Evolutionary conservation across 2,329 filamentous ascomycete genomes (phyloP).

Genomic region (Aspergillus awamori): DNA sequence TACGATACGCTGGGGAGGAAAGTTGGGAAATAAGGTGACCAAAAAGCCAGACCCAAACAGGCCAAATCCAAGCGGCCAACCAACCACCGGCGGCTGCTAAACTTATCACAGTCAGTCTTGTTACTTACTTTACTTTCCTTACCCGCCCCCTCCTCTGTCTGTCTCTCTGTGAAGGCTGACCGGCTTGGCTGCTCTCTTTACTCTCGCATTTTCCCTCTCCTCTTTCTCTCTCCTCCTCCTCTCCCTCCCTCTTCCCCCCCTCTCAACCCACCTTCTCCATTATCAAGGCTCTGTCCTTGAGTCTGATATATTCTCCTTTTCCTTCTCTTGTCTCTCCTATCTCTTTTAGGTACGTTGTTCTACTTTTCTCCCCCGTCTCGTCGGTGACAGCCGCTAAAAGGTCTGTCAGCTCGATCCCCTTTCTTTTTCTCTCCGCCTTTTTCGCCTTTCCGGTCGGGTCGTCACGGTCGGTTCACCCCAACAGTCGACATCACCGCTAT

Average conservation of each 20-base stretch:
- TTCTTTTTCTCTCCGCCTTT: constrained; percentile 27
- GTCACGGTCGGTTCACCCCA: constrained; percentile 21
- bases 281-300: constrained; percentile 27
- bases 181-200: neutral
- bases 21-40: neutral
- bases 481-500: constrained; percentile 29
- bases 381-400: constrained; percentile 15
- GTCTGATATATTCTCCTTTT: constrained; percentile 14
- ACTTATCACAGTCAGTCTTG: neutral
- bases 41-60: constrained; percentile 6
- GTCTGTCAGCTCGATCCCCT: constrained; percentile 23
- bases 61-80: neutral
- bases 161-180: constrained; percentile 15
- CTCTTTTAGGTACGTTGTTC: constrained; percentile 12
- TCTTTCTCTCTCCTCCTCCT: constrained; percentile 12
- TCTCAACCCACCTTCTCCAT: constrained; percentile 20
- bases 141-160: constrained; percentile 33
- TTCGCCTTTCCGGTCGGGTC: constrained; percentile 24
- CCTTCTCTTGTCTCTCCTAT: constrained; percentile 11
- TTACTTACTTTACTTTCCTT: constrained; percentile 16
- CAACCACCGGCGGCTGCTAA: constrained; percentile 3
- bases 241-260: constrained; percentile 20
- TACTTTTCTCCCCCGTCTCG: constrained; percentile 3
- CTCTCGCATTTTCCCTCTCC: constrained; percentile 16
- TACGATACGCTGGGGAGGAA: neutral